A percentile compares a stretch with the other conserved stretches of the same genome.
Evolutionary conservation across 805 yeast species (phyloP).

Genomic region (Pichia heedii): DNA sequence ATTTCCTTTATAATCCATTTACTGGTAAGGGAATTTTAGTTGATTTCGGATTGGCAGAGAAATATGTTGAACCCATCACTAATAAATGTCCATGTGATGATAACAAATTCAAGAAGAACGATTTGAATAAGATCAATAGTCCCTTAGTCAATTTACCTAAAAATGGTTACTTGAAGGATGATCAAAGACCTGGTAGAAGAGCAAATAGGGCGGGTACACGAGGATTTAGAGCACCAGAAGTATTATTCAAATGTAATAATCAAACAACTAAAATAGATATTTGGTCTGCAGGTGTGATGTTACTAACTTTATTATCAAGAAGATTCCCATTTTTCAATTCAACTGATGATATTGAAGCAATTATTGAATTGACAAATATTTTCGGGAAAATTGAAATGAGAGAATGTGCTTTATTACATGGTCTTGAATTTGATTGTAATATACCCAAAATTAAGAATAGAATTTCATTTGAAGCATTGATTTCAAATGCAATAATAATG

Average conservation of each 20-base stretch:
- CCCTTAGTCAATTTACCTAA: conserved; percentile 26
- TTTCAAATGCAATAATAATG: conserved; percentile 32
- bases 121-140: conserved; percentile 6
- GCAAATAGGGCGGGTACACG: conserved; percentile 97
- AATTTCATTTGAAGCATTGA: conserved; percentile 32
- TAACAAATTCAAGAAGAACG: conserved; percentile 25
- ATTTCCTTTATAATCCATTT: conserved; percentile 60
- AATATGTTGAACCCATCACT: conserved; percentile 23
- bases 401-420: conserved; percentile 76
- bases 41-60: conserved; percentile 88
- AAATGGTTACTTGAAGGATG: conserved; percentile 79
- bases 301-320: conserved; percentile 66
- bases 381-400: conserved; percentile 71
- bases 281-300: conserved; percentile 89
- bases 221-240: conserved; percentile 94
- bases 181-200: conserved; percentile 77
- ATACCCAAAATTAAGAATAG: conserved; percentile 41
- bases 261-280: conserved; percentile 78
- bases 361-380: conserved; percentile 71
- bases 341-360: conserved; percentile 85
- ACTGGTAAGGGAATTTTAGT: conserved; percentile 72
- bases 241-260: conserved; percentile 72
- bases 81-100: conserved; percentile 49
- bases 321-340: conserved; percentile 93
- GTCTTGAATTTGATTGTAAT: conserved; percentile 71